Evolutionary conservation across 2,329 filamentous ascomycete genomes (phyloP).

Genomic region (Thermothelomyces thermophilus): DNA sequence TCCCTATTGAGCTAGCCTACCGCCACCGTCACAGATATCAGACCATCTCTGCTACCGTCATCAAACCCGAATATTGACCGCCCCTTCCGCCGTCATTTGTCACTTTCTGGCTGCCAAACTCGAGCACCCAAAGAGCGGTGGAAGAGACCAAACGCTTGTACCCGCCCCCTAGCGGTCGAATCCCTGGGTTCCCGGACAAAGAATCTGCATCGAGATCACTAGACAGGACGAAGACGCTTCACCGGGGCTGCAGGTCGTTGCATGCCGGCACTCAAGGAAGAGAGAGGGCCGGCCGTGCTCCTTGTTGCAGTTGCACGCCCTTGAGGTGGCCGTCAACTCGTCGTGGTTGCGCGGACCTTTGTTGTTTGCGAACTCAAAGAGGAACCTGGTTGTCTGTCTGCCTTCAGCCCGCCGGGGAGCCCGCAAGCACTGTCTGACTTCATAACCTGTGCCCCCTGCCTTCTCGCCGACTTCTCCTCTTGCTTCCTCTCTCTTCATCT

Average conservation of each 20-base stretch:
- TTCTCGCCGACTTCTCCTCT: slow-evolving; percentile 28
- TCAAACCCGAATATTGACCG: slow-evolving; percentile 15
- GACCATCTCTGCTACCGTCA: slow-evolving; percentile 1
- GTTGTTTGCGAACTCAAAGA: slow-evolving; percentile 36
- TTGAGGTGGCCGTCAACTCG: slow-evolving; percentile 25
- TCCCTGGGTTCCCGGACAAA: slow-evolving; percentile 46
- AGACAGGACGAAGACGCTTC: slow-evolving; percentile 25
- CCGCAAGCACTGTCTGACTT: slow-evolving; percentile 25
- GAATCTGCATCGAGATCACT: slow-evolving; percentile 39
- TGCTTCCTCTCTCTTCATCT: neutral
- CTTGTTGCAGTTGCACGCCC: slow-evolving; percentile 32
- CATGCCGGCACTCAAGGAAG: slow-evolving; percentile 35
- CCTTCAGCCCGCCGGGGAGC: slow-evolving; percentile 4
- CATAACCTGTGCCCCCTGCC: slow-evolving; percentile 21
- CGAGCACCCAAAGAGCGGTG: slow-evolving; percentile 44
- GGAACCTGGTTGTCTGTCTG: slow-evolving; percentile 26
- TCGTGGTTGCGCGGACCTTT: slow-evolving; percentile 31
- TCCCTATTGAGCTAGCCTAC: slow-evolving; percentile 4
- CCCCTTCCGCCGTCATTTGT: slow-evolving; percentile 31
- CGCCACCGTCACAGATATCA: slow-evolving; percentile 12
- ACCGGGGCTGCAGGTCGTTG: slow-evolving; percentile 34
- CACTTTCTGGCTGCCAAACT: slow-evolving; percentile 36
- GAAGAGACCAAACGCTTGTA: slow-evolving; percentile 41
- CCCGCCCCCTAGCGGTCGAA: slow-evolving; percentile 38
- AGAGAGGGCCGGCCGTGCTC: slow-evolving; percentile 33